Percentiles rank a stretch among this genome's conserved stretches.
These are phyloP conservation scores for Rhizopogon sp. DNA, from an alignment of 768 basidiomycete species.

Conservation along the genomic window DNA sequence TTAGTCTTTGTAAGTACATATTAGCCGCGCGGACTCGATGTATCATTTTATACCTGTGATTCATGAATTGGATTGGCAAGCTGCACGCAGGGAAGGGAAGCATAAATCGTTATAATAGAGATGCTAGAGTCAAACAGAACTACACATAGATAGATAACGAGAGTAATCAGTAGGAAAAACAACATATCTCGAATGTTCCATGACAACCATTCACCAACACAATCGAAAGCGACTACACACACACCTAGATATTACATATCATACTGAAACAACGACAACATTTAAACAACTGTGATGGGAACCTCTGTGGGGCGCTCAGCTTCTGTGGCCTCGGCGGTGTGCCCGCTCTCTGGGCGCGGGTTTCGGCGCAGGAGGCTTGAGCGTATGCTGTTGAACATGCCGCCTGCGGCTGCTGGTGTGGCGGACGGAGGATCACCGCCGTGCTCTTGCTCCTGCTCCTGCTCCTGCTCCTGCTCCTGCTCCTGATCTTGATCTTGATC, in stretches of 20 bases:
- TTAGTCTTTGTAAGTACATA: background rate
- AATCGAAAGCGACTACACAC: background rate
- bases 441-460: constrained; percentile 10
- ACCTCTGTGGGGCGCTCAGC: constrained; percentile 17
- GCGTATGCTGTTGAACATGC: constrained; percentile 21
- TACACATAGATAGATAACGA: background rate
- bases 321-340: constrained; percentile 15
- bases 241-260: background rate
- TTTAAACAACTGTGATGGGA: background rate
- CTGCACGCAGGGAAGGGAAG: background rate
- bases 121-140: background rate
- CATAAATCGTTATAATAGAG: background rate
- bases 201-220: background rate
- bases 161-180: background rate
- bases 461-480: constrained; percentile 1
- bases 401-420: constrained; percentile 1
- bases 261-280: background rate
- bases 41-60: too few relatives aligned
- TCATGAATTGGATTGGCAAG: too few relatives aligned
- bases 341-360: constrained; percentile 17
- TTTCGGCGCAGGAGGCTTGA: constrained; percentile 20
- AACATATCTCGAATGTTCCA: background rate
- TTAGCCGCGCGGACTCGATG: background rate
- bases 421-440: constrained; percentile 10
- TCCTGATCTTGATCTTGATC: constrained; percentile 8